These are phyloP conservation scores for Fraxinus paxiana DNA, from an alignment of 305 asterid genomes.

Conservation along the genomic window DNA sequence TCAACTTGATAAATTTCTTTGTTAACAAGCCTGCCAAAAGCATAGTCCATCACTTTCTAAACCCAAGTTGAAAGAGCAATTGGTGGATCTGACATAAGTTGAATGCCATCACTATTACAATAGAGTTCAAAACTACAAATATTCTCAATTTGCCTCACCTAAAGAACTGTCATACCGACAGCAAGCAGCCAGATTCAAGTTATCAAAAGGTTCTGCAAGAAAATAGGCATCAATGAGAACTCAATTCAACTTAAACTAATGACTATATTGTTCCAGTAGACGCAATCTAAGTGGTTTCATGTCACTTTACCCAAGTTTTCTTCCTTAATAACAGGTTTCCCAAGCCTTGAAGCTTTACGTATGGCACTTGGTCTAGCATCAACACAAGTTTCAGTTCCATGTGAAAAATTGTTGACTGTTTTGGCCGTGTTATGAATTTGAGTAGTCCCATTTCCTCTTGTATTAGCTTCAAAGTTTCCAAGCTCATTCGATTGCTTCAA, in stretches of 20 bases:
- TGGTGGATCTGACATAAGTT: neutral
- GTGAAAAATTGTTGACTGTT: slow-evolving; percentile 24
- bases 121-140: neutral
- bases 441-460: slow-evolving; percentile 23
- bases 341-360: slow-evolving; percentile 38
- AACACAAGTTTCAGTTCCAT: slow-evolving; percentile 20
- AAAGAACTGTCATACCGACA: slow-evolving; percentile 79
- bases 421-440: slow-evolving; percentile 29
- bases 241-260: slow-evolving; percentile 12
- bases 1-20: slow-evolving; percentile 62
- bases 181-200: slow-evolving; percentile 32
- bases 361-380: slow-evolving; percentile 28
- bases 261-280: slow-evolving; percentile 11
- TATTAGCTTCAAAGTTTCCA: slow-evolving; percentile 21
- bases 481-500: slow-evolving; percentile 35
- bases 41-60: slow-evolving; percentile 7
- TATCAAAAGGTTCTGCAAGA: slow-evolving; percentile 47
- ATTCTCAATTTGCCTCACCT: slow-evolving; percentile 42
- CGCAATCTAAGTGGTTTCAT: neutral
- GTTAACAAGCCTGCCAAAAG: slow-evolving; percentile 67
- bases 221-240: slow-evolving; percentile 21
- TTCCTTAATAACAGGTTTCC: slow-evolving; percentile 33
- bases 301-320: slow-evolving; percentile 43
- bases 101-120: neutral
- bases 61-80: slow-evolving; percentile 3